Conservation (phyloP, 805 yeast species). For the Myxozyma monticola region DNA sequence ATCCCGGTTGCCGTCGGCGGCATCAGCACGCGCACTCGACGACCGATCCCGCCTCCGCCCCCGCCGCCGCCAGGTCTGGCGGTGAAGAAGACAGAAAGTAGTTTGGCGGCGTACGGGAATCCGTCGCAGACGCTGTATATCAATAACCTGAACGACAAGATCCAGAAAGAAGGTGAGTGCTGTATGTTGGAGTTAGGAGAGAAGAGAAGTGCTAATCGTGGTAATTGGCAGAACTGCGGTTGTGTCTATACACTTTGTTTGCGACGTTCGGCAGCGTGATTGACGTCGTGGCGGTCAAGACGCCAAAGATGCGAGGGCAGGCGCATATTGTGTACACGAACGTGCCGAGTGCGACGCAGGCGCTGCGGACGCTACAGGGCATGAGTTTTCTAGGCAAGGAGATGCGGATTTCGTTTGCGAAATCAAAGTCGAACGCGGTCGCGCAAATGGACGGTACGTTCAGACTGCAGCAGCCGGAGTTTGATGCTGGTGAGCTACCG, state of each 20-base stretch:
- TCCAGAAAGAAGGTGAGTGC: conserved; percentile 36
- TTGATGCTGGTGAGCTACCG: conserved; percentile 11
- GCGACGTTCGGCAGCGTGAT: conserved; percentile 42
- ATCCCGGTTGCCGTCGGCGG: no score
- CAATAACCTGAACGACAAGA: conserved; percentile 42
- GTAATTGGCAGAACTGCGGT: conserved; percentile 36
- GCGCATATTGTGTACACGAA: conserved; percentile 43
- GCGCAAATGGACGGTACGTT: conserved; percentile 38
- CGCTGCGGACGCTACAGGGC: conserved; percentile 38
- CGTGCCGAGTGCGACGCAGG: conserved; percentile 37
- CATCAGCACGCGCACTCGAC: conserved; percentile 8
- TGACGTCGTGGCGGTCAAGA: conserved; percentile 41
- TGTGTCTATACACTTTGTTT: conserved; percentile 41
- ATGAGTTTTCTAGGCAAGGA: conserved; percentile 39
- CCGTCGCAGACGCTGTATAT: conserved; percentile 41
- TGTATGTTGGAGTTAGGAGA: background rate
- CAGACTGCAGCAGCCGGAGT: conserved; percentile 27
- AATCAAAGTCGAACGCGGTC: conserved; percentile 35
- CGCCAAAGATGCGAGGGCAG: conserved; percentile 46
- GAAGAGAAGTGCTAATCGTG: background rate
- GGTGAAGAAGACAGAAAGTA: background rate
- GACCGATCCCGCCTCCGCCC: conserved; percentile 18
- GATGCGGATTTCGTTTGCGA: conserved; percentile 38
- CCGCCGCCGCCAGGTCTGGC: no score
- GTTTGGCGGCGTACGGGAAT: conserved; percentile 12